These are phyloP conservation scores for Dendryphion nanum DNA, from an alignment of 2,329 filamentous ascomycete genomes.

Conservation along the genomic window DNA sequence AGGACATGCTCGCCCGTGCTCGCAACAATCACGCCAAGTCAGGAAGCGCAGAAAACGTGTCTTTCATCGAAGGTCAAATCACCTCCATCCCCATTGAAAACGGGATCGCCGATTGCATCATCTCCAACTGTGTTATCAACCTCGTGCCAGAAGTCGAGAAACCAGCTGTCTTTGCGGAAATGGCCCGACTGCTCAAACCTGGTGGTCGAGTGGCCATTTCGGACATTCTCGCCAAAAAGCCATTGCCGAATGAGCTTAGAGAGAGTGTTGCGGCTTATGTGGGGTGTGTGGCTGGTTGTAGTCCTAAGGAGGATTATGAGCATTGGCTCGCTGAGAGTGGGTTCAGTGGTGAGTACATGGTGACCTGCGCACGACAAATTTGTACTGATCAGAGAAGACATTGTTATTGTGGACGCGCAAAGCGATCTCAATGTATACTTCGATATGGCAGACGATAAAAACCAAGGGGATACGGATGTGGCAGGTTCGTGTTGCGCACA, in stretches of 20 bases:
- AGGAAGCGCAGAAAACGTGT: conserved; percentile 43
- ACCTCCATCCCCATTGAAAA: conserved; percentile 49
- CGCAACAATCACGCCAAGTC: conserved; percentile 44
- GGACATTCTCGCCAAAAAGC: conserved; percentile 57
- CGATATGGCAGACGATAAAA: conserved; percentile 2
- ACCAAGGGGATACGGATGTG: conserved; percentile 1
- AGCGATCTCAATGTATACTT: conserved; percentile 11
- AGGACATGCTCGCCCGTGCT: conserved; percentile 57
- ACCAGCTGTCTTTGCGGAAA: conserved; percentile 52
- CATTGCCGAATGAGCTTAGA: conserved; percentile 47
- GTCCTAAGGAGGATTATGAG: conserved; percentile 52
- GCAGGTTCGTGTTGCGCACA: not conserved
- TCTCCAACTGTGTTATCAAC: conserved; percentile 56
- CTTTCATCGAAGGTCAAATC: conserved; percentile 54
- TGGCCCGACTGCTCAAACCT: conserved; percentile 56
- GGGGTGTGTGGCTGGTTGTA: conserved; percentile 60
- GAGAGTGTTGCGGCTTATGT: conserved; percentile 55
- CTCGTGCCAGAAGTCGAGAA: conserved; percentile 22
- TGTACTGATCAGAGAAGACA: conserved; percentile 5
- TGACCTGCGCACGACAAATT: not conserved
- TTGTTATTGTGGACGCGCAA: conserved; percentile 8
- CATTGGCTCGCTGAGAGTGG: conserved; percentile 40
- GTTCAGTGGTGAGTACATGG: conserved; percentile 5
- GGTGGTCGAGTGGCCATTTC: conserved; percentile 59
- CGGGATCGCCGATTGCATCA: conserved; percentile 54